Conservation (phyloP, 78 protist genomes). For the Dictyostelium discoideum region dicty_2.7 NC_007089.4:1005001-1005500, state of each 20-base stretch:
- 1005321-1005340: not conserved
- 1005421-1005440: slow-evolving; percentile 69
- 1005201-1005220: not conserved
- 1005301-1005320: slow-evolving; percentile 42
- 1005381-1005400: slow-evolving; percentile 29
- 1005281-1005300: slow-evolving; percentile 14
- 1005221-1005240: not conserved
- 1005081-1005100: slow-evolving; percentile 22
- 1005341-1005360: slow-evolving; percentile 3
- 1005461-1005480: slow-evolving; percentile 38
- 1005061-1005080: not conserved
- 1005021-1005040: slow-evolving; percentile 49
- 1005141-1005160: not conserved
- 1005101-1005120: not conserved
- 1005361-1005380: slow-evolving; percentile 3
- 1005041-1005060: slow-evolving; percentile 24
- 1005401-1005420: slow-evolving; percentile 67
- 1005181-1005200: not conserved
- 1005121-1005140: not conserved
- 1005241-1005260: not conserved
- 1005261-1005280: not conserved
- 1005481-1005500: not conserved
- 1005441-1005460: slow-evolving; percentile 51
- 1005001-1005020: slow-evolving; percentile 34
- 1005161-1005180: not conserved